Evolutionary conservation across 164 flowering plant species (phyloP).

Genomic region (Saururus chinensis): DNA sequence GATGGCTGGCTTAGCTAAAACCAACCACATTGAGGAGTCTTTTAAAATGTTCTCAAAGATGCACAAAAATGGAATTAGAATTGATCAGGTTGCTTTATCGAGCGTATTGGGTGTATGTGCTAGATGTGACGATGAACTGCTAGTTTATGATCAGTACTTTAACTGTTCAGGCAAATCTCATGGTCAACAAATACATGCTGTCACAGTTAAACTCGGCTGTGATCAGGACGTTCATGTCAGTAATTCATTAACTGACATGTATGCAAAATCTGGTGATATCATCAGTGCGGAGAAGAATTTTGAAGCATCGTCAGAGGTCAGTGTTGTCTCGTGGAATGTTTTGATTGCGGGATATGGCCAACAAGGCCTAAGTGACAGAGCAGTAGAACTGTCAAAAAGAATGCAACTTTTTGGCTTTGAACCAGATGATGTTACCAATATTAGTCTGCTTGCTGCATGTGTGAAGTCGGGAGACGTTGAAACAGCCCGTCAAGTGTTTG

Average conservation of each 20-base stretch:
- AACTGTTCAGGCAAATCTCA: constrained; percentile 8
- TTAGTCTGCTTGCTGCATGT: constrained; percentile 64
- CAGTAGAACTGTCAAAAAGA: constrained; percentile 41
- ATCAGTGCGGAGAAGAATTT: constrained; percentile 41
- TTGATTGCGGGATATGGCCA: constrained; percentile 63
- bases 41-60: constrained; percentile 50
- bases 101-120: constrained; percentile 60
- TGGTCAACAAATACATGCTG: constrained; percentile 48
- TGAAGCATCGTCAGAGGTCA: constrained; percentile 34
- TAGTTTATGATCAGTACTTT: constrained; percentile 8
- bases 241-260: constrained; percentile 12
- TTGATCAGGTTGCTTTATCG: constrained; percentile 61
- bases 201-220: constrained; percentile 45
- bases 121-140: constrained; percentile 21
- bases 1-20: constrained; percentile 54
- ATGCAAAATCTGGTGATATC: constrained; percentile 35
- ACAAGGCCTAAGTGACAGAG: constrained; percentile 42
- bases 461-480: constrained; percentile 47
- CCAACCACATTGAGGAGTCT: constrained; percentile 43
- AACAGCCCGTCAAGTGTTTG: constrained; percentile 38
- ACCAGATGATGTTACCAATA: constrained; percentile 60
- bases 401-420: constrained; percentile 54
- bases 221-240: constrained; percentile 12
- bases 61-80: constrained; percentile 30
- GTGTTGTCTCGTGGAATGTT: constrained; percentile 72